Percentiles rank a stretch among this genome's conserved stretches.
phyloP scores from a whole-genome alignment of 805 yeast species.

The Kregervanrija delftensis region DNA sequence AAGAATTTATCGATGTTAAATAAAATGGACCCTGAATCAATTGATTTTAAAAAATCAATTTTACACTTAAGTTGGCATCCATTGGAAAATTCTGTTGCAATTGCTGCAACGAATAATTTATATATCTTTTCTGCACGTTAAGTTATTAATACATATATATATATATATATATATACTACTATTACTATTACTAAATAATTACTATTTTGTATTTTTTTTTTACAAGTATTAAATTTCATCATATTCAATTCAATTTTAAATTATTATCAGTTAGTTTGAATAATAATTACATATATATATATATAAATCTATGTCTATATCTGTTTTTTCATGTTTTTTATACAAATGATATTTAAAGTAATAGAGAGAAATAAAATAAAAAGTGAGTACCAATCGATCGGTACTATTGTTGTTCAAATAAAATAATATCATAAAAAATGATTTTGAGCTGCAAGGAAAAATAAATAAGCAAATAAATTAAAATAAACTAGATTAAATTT shows the following conservation, averaged over 20 bases:
- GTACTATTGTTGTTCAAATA: too few relatives aligned
- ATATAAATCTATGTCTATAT: too few relatives aligned
- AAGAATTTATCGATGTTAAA: conserved; percentile 38
- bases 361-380: background rate
- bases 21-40: conserved; percentile 67
- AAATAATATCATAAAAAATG: too few relatives aligned
- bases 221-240: too few relatives aligned
- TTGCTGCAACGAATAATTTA: conserved; percentile 95
- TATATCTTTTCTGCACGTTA: conserved; percentile 74
- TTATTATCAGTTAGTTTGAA: too few relatives aligned
- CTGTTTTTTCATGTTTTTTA: conserved; percentile 1
- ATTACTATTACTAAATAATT: background rate
- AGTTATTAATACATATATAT: conserved; percentile 1
- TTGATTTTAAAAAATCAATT: conserved; percentile 91
- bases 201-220: background rate
- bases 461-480: background rate
- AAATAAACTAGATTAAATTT: background rate
- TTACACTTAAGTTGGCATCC: conserved; percentile 99
- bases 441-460: too few relatives aligned
- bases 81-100: conserved; percentile 89
- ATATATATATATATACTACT: background rate
- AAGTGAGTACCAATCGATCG: background rate
- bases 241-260: too few relatives aligned
- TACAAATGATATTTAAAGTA: background rate
- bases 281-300: too few relatives aligned